These are phyloP conservation scores for Leccinum griseonigrum DNA, from an alignment of 1,284 basidiomycete species.

Conservation along the genomic window DNA sequence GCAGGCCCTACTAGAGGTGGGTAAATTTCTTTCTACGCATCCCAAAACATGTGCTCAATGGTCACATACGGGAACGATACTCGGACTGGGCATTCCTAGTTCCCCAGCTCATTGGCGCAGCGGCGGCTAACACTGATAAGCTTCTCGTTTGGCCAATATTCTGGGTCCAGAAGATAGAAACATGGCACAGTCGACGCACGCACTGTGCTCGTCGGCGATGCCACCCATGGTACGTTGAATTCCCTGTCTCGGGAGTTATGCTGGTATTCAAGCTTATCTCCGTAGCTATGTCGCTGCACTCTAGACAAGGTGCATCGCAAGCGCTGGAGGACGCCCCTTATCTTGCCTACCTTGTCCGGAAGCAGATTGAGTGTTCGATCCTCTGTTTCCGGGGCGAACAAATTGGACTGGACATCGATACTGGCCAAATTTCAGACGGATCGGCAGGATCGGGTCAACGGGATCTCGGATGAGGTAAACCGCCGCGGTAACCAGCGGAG, in stretches of 20 bases:
- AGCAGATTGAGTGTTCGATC: constrained; percentile 5
- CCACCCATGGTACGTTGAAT: constrained; percentile 30
- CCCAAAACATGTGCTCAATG: neutral
- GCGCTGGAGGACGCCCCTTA: constrained; percentile 32
- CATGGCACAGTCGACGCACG: constrained; percentile 24
- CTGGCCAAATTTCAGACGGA: constrained; percentile 27
- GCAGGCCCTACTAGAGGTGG: constrained; percentile 23
- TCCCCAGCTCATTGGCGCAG: constrained; percentile 25
- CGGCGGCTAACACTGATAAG: constrained; percentile 14
- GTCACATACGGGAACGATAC: constrained; percentile 25
- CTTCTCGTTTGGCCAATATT: constrained; percentile 32
- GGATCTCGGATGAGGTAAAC: constrained; percentile 29
- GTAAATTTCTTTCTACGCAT: neutral
- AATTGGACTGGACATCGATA: constrained; percentile 14
- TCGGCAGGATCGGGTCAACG: constrained; percentile 28
- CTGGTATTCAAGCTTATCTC: neutral
- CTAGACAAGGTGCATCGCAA: constrained; percentile 34
- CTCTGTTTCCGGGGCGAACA: neutral
- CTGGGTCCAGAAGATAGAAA: constrained; percentile 23
- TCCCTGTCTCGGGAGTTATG: neutral
- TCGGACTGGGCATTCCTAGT: constrained; percentile 31
- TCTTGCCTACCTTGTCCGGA: constrained; percentile 29
- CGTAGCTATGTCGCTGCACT: constrained; percentile 34
- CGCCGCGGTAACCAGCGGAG: constrained; percentile 28
- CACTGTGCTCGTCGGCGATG: constrained; percentile 32